Base-by-base conservation (phyloP, 805 yeast species). In the Groenewaldozyma tartarivorans region DNA sequence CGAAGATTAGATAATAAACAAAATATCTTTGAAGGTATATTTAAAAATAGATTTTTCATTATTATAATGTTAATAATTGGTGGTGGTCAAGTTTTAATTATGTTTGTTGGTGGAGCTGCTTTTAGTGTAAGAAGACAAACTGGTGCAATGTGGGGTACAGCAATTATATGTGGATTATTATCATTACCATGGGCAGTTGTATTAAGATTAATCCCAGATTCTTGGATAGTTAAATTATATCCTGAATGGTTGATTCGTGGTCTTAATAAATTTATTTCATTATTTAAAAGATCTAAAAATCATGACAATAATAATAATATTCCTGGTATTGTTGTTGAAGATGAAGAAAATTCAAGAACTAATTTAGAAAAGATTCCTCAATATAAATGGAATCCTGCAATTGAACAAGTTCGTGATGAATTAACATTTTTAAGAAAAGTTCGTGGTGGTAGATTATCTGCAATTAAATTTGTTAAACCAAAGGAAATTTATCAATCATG, bases 71-170 rank as follows among this genome's bases (percentile, higher is more conserved):
- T 60, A 2, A 67, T 92, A 36, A 87, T 92, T 60, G 92, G 79
- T 22, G 88, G 82, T 4, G 75, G 78, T 62, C 98, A 92, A 65
- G 67, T 87, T 2, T 61, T 90, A 40, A 90, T 92, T 52, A 92
- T 92, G 97, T 83, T 79, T 62, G 90, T 85, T 48, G 99, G 99
- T 41, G 98, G 99, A 42, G 83, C 90, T 33, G 96, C 98, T 0
- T 92, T 92, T 63, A 76, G 88, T 5, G 71, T 88, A 48, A 75
- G 75, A 2, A 71, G 80, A 47, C 94, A 83, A 62, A 81, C 94
- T 1, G 81, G 82, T 5, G 76, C 76, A 1, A 77, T 79, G 82
- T 94, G 98, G 98, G 92, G 74, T 1, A 77, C 86, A 2, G 92
- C 97, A 0, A 62, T 90, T 4, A 54, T 82, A 20, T 76, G 94